These are phyloP conservation scores for Aspergillus sp. DNA, from an alignment of 2,329 filamentous ascomycete genomes.

Conservation along the genomic window DNA sequence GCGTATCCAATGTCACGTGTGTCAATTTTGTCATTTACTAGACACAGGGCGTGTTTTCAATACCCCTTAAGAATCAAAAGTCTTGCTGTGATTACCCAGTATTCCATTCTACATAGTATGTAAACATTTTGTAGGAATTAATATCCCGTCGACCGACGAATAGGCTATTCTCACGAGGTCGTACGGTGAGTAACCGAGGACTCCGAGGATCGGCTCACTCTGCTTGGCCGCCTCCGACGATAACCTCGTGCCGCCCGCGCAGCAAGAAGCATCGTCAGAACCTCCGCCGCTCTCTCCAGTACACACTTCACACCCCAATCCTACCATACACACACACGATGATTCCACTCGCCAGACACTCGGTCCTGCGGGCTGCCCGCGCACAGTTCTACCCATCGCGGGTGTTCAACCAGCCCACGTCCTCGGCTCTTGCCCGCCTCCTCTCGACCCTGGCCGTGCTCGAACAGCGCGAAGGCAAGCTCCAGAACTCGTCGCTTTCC, in stretches of 20 bases:
- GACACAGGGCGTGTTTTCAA: conserved; percentile 17
- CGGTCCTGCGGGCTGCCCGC: conserved; percentile 38
- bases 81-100: conserved; percentile 1
- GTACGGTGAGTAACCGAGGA: conserved; percentile 21
- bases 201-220: conserved; percentile 26
- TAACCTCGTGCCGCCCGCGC: conserved; percentile 22
- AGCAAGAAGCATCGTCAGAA: background rate
- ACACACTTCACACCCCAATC: no score
- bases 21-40: conserved; percentile 17
- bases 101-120: background rate
- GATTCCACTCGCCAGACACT: conserved; percentile 33
- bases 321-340: conserved; percentile 11
- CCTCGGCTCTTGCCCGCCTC: conserved; percentile 61
- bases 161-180: no score
- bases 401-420: conserved; percentile 40
- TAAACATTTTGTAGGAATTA: background rate
- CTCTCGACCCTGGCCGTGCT: conserved; percentile 86
- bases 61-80: conserved; percentile 19
- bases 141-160: conserved; percentile 1
- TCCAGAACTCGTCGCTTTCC: conserved; percentile 76
- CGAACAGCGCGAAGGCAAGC: conserved; percentile 85
- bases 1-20: conserved; percentile 29
- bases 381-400: conserved; percentile 41
- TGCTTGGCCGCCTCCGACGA: conserved; percentile 31
- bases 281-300: no score